phyloP scores from a whole-genome alignment of 805 yeast genomes.

The Myxozyma neglecta region DNA sequence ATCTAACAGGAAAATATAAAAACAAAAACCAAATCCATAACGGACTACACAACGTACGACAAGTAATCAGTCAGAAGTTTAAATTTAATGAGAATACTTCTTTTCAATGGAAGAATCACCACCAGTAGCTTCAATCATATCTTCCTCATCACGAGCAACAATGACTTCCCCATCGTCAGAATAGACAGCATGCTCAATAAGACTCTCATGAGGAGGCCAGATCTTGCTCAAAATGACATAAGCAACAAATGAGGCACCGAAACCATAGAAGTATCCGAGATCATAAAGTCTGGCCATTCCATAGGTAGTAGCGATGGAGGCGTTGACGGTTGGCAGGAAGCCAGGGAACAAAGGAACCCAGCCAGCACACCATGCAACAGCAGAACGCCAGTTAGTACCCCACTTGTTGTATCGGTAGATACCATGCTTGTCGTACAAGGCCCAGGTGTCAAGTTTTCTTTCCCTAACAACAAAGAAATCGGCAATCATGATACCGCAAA shows the following conservation, averaged over 20 bases:
- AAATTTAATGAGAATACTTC: background rate
- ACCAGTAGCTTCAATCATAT: background rate
- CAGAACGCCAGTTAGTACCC: conserved; percentile 49
- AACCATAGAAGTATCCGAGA: conserved; percentile 34
- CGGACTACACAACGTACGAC: background rate
- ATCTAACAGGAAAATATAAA: background rate
- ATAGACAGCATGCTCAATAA: conserved; percentile 22
- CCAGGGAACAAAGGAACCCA: conserved; percentile 31
- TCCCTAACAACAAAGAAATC: conserved; percentile 46
- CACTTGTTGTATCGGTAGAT: conserved; percentile 46
- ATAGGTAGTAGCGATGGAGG: background rate
- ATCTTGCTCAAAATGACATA: conserved; percentile 16
- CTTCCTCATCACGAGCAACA: conserved; percentile 17
- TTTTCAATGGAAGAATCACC: conserved; percentile 3
- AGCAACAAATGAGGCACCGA: conserved; percentile 23
- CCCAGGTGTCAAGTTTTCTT: conserved; percentile 45
- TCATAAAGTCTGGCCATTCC: conserved; percentile 30
- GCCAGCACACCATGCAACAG: conserved; percentile 44
- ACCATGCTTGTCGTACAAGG: conserved; percentile 44
- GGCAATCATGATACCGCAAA: conserved; percentile 68
- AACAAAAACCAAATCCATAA: background rate
- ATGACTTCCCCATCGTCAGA: conserved; percentile 16
- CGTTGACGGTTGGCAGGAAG: conserved; percentile 23
- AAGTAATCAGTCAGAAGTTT: background rate
- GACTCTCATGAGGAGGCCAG: conserved; percentile 20